These are phyloP conservation scores for Phragmites australis DNA, from an alignment of 176 grass and related monocot species.

Conservation along the genomic window DNA sequence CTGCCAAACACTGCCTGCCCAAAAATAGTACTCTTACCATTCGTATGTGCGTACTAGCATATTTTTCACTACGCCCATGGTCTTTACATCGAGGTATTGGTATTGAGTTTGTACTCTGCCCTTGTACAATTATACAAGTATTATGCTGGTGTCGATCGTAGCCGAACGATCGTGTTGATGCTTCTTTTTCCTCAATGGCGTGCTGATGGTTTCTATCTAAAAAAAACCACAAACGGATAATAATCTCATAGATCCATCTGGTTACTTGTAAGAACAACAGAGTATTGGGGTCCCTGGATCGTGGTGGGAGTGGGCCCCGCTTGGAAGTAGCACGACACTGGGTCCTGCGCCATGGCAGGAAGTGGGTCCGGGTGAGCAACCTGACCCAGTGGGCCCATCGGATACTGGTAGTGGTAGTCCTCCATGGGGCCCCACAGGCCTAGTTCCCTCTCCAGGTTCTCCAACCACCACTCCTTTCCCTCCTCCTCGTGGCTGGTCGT, in stretches of 20 bases:
- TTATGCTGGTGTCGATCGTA: background rate
- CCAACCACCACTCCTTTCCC: conserved; percentile 55
- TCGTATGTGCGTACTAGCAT: conserved; percentile 49
- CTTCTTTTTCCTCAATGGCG: too few relatives aligned
- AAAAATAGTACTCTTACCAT: too few relatives aligned
- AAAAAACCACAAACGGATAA: background rate
- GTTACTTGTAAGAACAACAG: background rate
- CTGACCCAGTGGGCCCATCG: background rate
- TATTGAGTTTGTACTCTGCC: conserved; percentile 33
- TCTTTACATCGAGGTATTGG: conserved; percentile 6
- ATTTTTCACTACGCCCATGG: conserved; percentile 18
- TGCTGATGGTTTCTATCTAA: conserved; percentile 35
- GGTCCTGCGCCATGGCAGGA: conserved; percentile 39
- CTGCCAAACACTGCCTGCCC: background rate
- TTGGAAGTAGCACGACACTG: conserved; percentile 43
- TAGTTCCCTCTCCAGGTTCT: conserved; percentile 70
- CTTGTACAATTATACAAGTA: conserved; percentile 30
- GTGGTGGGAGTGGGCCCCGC: background rate
- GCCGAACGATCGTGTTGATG: background rate
- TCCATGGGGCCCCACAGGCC: conserved; percentile 63
- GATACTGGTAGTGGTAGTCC: conserved; percentile 45
- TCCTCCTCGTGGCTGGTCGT: conserved; percentile 39
- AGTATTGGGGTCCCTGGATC: background rate
- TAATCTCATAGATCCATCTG: background rate
- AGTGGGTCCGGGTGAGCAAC: conserved; percentile 16